phyloP scores from a whole-genome alignment of 768 basidiomycete genomes.

The Rhodotorula graminis region DNA sequence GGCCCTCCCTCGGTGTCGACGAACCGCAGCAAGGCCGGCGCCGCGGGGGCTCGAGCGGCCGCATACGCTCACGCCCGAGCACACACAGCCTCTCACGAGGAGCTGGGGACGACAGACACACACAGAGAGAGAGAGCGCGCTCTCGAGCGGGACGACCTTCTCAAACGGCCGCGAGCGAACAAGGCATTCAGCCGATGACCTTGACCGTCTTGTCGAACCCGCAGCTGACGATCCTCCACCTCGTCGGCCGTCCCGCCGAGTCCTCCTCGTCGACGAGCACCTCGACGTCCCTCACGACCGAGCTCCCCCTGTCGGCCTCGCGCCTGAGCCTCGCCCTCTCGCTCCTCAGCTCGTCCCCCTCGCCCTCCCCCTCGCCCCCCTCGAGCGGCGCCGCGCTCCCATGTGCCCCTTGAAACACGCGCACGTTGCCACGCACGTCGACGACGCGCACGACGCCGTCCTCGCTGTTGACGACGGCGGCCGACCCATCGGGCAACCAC shows the following conservation, averaged over 20 bases:
- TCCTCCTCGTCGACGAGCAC: neutral
- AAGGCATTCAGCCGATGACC: constrained; percentile 1
- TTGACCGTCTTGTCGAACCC: constrained; percentile 42
- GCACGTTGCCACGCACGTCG: constrained; percentile 28
- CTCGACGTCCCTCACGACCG: constrained; percentile 37
- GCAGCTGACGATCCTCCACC: constrained; percentile 18
- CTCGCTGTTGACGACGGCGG: constrained; percentile 43
- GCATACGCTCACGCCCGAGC: too few relatives aligned
- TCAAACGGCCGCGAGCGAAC: too few relatives aligned
- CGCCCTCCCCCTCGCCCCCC: neutral
- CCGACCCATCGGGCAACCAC: constrained; percentile 40
- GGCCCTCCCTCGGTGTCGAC: too few relatives aligned
- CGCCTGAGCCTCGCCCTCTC: constrained; percentile 34
- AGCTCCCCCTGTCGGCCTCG: constrained; percentile 38
- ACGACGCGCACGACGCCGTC: constrained; percentile 44
- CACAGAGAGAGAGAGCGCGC: too few relatives aligned
- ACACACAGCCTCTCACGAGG: too few relatives aligned
- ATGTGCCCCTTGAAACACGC: constrained; percentile 26
- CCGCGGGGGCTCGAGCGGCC: too few relatives aligned
- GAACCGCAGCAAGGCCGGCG: too few relatives aligned
- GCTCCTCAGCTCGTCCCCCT: constrained; percentile 10
- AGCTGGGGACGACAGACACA: too few relatives aligned
- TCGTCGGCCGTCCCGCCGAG: neutral
- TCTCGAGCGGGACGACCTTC: too few relatives aligned
- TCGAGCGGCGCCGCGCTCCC: constrained; percentile 37